Evolutionary conservation across 2,329 filamentous ascomycete species (phyloP), one percentile per base, ranked within the genome.

Genomic region (Nothomitra cinnamomea): DNA sequence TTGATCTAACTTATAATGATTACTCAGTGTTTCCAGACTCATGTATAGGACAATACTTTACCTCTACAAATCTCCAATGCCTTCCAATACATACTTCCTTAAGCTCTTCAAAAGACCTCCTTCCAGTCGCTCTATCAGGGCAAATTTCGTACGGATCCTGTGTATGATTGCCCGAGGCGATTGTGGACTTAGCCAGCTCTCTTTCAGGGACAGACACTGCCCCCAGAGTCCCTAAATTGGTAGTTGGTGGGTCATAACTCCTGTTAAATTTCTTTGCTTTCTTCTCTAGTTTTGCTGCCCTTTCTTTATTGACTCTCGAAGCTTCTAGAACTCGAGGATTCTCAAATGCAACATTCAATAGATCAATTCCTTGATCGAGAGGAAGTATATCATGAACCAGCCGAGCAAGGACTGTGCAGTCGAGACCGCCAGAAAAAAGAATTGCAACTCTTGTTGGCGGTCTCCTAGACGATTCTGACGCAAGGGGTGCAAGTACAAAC

Each of bases 321-420:
- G 70, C 79, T 60, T 58, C 80, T 56, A 75, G 80, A 58, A 82
- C 78, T 32, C 86, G 77, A 0, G 89, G 90, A 59, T 98, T 98
- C 66, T 98, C 87, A 62, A 98, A 98, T 0, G 90, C 92, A 47
- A 98, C 90, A 59, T 98, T 98, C 58, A 98, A 75, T 7, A 98
- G 73, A 63, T 96, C 92, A 56, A 98, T 81, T 1, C 76, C 71
- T 61, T 94, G 82, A 2, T 74, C 67, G 0, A 63, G 13, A 0
- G 85, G 84, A 1, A 96, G 64, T 1, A 94, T 67, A 12, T 94
- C 83, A 63, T 95, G 85, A 10, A 78, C 73, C 22, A 96, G 68
- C 43, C 88, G 79, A 21, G 90, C 90, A 50, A 98, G 72, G 0
- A 95, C 73, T 0, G 89, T 90, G 64, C 92, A 96, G 65, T 98